Evolutionary conservation across 139 green algal species (phyloP), one percentile per base, ranked within the genome.

Genomic region (Chlorella sp.): DNA sequence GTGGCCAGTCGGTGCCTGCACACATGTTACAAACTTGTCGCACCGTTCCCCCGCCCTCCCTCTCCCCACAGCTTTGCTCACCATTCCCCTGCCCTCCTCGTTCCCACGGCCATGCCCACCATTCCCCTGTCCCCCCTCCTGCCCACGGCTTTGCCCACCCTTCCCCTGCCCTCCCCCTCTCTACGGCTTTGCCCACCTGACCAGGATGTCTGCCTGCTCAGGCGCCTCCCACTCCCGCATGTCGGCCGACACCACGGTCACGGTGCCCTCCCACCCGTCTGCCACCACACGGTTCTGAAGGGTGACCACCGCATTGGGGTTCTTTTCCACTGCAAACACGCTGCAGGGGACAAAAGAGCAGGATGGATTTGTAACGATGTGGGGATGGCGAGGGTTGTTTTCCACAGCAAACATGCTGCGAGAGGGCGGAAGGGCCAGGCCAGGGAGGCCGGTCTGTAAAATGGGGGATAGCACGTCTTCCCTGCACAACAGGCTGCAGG

Each of bases 291-390:
- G 95, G 66, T 93, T 88, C 87, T 98, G 96, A 75, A 99, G 95
- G 34, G 97, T 97, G 81, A 99, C 93, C 15, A 99, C 91, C 0
- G 98, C 98, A 85, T 99, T 98, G 32, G 98, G 96, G 93, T 99
- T 99, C 93, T 99, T 99, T 92, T 99, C 98, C 76, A 99, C 95
- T 0, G 98, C 98, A 86, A 96, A 99, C 57, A 99, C 95, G 2
- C 83, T 88, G 66, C 83, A 3, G 19, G 16, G 11, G 64, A 12
- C 28, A 40, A 66, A 14, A 60, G 4, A 9, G 48, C 21, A 34
- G 82, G 42, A 71, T 2, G 4, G 28, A 36, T 30, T 7, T 24
- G 34, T 34, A 7, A 77, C 69, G 28, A 34, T 77, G 22, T 3
- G 69, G 2, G 28, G 2, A 15, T 28, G 28, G 69, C 69, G 26